Conservation (phyloP, 2,329 filamentous ascomycete species). For the Delphinella strobiligena region DNA sequence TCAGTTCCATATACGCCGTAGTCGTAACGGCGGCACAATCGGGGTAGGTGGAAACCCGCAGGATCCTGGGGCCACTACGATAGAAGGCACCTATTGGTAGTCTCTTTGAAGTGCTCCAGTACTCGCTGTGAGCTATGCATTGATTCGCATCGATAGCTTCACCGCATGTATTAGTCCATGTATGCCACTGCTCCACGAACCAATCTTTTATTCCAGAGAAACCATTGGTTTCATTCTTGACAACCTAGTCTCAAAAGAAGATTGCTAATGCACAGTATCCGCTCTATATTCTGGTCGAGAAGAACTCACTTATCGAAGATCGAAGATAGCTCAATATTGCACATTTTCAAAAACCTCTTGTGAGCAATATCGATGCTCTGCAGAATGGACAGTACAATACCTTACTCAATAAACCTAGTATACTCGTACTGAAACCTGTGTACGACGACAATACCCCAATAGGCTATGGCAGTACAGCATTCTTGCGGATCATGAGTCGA, state of each 20-base stretch:
- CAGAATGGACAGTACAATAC: constrained; percentile 51
- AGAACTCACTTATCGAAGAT: constrained; percentile 47
- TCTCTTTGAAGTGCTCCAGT: no score
- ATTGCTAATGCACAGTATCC: constrained; percentile 29
- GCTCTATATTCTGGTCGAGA: constrained; percentile 30
- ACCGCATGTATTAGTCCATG: no score
- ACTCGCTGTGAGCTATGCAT: no score
- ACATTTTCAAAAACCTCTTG: constrained; percentile 15
- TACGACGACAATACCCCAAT: constrained; percentile 33
- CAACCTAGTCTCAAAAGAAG: neutral
- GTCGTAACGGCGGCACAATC: no score
- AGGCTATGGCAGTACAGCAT: constrained; percentile 35
- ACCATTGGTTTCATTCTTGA: no score
- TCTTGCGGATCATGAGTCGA: constrained; percentile 35
- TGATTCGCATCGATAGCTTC: no score
- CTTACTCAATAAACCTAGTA: constrained; percentile 45
- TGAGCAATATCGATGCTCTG: constrained; percentile 22
- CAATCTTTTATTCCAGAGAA: no score
- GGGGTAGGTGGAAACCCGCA: no score
- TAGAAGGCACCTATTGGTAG: no score
- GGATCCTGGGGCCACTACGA: no score
- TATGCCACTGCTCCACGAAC: no score
- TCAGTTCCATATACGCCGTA: no score
- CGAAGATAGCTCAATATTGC: constrained; percentile 26
- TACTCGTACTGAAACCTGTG: constrained; percentile 45